A percentile compares a stretch with the other conserved stretches of the same genome.
These are phyloP conservation scores for Murraya paniculata DNA, from an alignment of 345 rosid species.

Conservation along the genomic window DNA sequence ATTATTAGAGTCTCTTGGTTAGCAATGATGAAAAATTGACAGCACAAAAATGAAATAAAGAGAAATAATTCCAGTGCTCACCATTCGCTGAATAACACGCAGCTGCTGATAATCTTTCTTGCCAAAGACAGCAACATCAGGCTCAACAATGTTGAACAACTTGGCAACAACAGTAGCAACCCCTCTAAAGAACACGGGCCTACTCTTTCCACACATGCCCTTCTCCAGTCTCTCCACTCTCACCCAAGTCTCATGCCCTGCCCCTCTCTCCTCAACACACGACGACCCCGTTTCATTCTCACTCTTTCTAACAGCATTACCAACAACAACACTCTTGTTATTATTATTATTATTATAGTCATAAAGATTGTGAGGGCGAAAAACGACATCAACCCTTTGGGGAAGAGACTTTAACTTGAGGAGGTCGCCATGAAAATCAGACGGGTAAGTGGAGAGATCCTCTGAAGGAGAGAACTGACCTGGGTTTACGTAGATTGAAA, in stretches of 20 bases:
- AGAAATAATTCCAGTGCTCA: slow-evolving; percentile 12
- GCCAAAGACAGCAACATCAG: slow-evolving; percentile 76
- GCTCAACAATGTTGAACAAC: slow-evolving; percentile 87
- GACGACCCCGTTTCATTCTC: slow-evolving; percentile 27
- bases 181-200: slow-evolving; percentile 88
- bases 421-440: slow-evolving; percentile 77
- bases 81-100: slow-evolving; percentile 70
- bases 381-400: slow-evolving; percentile 62
- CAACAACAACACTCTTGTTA: background rate
- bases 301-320: too few relatives aligned
- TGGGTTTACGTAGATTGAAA: slow-evolving; percentile 88
- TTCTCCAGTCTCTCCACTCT: slow-evolving; percentile 84
- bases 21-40: background rate
- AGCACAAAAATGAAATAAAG: background rate
- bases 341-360: slow-evolving; percentile 33
- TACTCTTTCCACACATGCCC: slow-evolving; percentile 84
- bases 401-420: slow-evolving; percentile 53
- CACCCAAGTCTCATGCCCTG: slow-evolving; percentile 92
- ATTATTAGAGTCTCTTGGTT: too few relatives aligned
- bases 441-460: slow-evolving; percentile 89
- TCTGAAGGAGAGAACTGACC: slow-evolving; percentile 94
- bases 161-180: slow-evolving; percentile 79
- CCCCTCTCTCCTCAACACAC: slow-evolving; percentile 59
- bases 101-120: slow-evolving; percentile 93
- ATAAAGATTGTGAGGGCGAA: slow-evolving; percentile 71